These are phyloP conservation scores for Globisporangium rhizosaccharum DNA, from an alignment of 352 stramenopile genomes.

Conservation along the genomic window DNA sequence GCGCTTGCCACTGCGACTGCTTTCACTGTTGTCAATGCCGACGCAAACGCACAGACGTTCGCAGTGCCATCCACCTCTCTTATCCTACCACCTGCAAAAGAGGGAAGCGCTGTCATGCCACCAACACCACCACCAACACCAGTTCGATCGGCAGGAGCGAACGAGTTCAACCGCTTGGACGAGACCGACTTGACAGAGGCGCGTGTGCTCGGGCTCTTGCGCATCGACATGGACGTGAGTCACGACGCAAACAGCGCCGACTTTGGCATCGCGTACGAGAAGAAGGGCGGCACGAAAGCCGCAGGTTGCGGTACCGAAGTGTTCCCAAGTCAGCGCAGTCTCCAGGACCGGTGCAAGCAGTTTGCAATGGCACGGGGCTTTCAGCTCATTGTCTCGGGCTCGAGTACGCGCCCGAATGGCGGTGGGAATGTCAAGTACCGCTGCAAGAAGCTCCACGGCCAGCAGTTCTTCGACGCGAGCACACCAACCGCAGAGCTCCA, in stretches of 20 bases:
- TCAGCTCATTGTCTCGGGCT: constrained; percentile 61
- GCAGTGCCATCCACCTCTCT: not conserved
- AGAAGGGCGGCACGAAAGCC: constrained; percentile 51
- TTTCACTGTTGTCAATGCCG: not conserved
- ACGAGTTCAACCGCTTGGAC: constrained; percentile 52
- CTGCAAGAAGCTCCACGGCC: constrained; percentile 75
- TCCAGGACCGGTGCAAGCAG: constrained; percentile 77
- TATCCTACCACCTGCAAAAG: not conserved
- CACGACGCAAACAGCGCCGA: constrained; percentile 36
- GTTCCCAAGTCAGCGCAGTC: constrained; percentile 49
- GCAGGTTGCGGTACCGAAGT: constrained; percentile 50
- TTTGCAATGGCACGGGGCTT: constrained; percentile 73
- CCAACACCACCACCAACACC: not conserved
- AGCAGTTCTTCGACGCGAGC: constrained; percentile 68
- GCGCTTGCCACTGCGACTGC: not conserved
- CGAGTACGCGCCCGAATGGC: constrained; percentile 58
- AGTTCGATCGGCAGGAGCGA: not conserved
- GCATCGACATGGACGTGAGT: constrained; percentile 35
- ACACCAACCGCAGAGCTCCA: constrained; percentile 44
- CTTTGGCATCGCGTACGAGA: constrained; percentile 74
- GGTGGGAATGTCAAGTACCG: constrained; percentile 80
- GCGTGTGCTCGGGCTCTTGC: constrained; percentile 40
- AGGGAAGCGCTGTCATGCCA: not conserved
- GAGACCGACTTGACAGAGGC: constrained; percentile 48
- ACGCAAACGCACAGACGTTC: not conserved